Evolutionary conservation across 2,329 filamentous ascomycete genomes (phyloP), one percentile per base, ranked within the genome.

Genomic region (Hypoxylon sp.): DNA sequence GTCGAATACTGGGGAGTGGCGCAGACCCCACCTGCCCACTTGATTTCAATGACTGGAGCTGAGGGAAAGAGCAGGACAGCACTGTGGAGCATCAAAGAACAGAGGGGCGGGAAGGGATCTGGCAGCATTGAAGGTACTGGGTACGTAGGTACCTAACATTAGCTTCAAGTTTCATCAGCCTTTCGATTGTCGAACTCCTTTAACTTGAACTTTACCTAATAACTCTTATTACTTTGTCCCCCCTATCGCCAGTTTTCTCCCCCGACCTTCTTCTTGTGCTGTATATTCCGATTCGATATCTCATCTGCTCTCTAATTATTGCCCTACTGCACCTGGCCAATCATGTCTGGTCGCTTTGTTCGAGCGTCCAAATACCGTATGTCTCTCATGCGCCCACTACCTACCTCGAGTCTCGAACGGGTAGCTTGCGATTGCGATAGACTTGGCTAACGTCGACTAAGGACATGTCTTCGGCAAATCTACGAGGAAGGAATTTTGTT

Each of bases 401-500:
- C 49, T 48, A 38, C 43, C 31, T 40, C 23, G 16, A 2, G n/a
- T 23, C 15, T n/a, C n/a, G n/a, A n/a, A n/a, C n/a, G n/a, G n/a
- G n/a, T 11, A 41, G 42, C 46, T 50, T 50, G 31, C 60, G 51
- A 40, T 38, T 54, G 53, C 57, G 29, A 63, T 69, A 52, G 53
- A 58, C 57, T 60, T 6, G 19, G 58, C 63, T 65, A 59, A 63
- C 61, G 49, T 59, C 52, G 57, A 36, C 51, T 48, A 73, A 97
- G 93, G 93, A 81, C 94, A 99, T 82, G 89, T 99, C 78, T 99
- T 97, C 79, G 94, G 94, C 72, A 94, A 95, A 77, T 78, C 91
- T 58, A 95, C 92, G 62, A 88, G 90, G 75, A 97, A 96, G 83
- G 94, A 99, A 73, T 90, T 90, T 82, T 97, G 92, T 80, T 99